Base-by-base conservation (phyloP, 1,284 basidiomycete species). In the Ceratobasidium sp. region DNA sequence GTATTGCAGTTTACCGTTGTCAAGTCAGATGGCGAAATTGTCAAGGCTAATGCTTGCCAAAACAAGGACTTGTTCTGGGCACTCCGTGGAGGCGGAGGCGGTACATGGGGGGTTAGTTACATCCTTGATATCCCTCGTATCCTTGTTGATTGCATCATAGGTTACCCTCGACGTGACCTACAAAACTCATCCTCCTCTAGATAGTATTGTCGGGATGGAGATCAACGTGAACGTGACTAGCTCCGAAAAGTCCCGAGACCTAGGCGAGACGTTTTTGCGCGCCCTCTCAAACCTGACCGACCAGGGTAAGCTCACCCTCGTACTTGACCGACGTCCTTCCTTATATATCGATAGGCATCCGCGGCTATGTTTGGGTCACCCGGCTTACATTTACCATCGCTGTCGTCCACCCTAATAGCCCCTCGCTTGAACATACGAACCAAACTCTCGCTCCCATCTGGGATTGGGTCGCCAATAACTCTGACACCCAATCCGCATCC, bases 51-150 rank as follows among this genome's bases (percentile, higher is more conserved):
- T 29, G 25, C 25, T 29, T 29, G 25, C 25, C 25, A 29, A 29
- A 29, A 29, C 1, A 29, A 29, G 1, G 25, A 29, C 25, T 29
- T 29, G 25, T 29, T 29, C 25, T 29, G 25, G 25, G 25, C 25
- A 1, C 25, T 29, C 1, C 25, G 25, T 29, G 25, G 25, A 1
- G 25, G 25, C 25, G 25, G 65, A 46, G 77, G 75, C 15, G 65
- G 71, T n/a, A 75, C 71, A n/a, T 75, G 62, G 49, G 61, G 71
- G 0, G 71, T 75, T n/a, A 65, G 71, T 75, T 1, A 15, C 19
- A 8, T 52, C 6, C 1, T 29, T 19, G 13, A 1, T 29, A 7
- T 5, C 8, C n/a, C 22, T n/a, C 19, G 11, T 51, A 29, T 19
- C 17, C 7, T 11, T 29, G n/a, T 56, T 32, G 9, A 13, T 64